Conservation (phyloP, 2,329 filamentous ascomycete genomes). For the Zasmidium angulare region DNA sequence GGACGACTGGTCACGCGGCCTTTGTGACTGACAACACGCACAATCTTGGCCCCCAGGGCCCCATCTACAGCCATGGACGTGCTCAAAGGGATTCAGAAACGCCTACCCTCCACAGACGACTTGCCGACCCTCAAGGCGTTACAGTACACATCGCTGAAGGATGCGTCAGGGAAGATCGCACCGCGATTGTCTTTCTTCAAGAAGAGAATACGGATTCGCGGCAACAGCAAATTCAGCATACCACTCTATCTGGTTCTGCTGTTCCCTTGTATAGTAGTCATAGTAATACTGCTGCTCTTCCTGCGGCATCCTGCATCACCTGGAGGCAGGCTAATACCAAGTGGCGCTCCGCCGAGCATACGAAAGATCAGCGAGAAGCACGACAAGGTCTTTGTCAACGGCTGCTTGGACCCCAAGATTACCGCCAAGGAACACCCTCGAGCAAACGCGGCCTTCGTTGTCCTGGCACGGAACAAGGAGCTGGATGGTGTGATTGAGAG, state of each 20-base stretch:
- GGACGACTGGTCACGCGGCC: conserved; percentile 3
- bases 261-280: conserved; percentile 87
- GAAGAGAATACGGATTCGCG: conserved; percentile 81
- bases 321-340: conserved; percentile 80
- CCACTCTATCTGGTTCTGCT: conserved; percentile 89
- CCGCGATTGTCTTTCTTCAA: conserved; percentile 75
- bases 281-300: conserved; percentile 87
- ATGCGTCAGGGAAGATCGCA: conserved; percentile 42
- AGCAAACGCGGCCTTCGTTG: conserved; percentile 93
- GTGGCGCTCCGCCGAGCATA: conserved; percentile 83
- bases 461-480: conserved; percentile 94
- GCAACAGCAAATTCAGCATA: conserved; percentile 89
- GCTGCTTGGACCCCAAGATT: conserved; percentile 72
- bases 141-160: conserved; percentile 34
- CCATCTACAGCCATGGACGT: conserved; percentile 40
- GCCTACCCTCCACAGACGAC: conserved; percentile 45
- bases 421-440: conserved; percentile 70
- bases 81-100: conserved; percentile 45
- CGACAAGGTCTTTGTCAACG: conserved; percentile 92
- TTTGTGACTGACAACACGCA: conserved; percentile 19
- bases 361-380: conserved; percentile 92
- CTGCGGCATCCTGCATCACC: conserved; percentile 82
- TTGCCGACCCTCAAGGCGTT: conserved; percentile 46
- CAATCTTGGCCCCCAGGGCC: conserved; percentile 21
- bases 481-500: conserved; percentile 94